Evolutionary conservation across 225 moss, liverwort and hornwort genomes (phyloP).

Genomic region (Straminergon stramineum): DNA sequence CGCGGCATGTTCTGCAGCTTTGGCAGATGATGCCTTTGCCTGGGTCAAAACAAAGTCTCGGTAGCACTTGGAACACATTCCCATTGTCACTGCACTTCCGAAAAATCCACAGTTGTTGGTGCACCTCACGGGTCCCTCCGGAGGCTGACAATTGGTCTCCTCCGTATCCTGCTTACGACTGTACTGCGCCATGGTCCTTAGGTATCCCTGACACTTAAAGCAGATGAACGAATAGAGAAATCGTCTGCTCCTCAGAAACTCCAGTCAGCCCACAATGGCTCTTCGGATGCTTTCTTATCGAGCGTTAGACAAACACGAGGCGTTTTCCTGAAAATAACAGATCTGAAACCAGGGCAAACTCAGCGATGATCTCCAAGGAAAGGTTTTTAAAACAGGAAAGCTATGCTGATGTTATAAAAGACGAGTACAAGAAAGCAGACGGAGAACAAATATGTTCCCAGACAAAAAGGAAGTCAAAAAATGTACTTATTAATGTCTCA

Average conservation of each 20-base stretch:
- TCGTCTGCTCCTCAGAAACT: not conserved
- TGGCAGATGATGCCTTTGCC: conserved; percentile 60
- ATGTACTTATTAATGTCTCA: not conserved
- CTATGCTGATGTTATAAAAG: not conserved
- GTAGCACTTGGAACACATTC: conserved; percentile 88
- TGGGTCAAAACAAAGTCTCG: conserved; percentile 71
- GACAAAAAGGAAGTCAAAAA: not conserved
- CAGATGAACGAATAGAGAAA: not conserved
- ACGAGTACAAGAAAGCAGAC: not conserved
- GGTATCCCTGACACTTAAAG: not conserved
- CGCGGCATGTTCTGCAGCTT: not conserved
- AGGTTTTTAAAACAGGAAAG: not conserved
- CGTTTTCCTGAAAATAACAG: not conserved
- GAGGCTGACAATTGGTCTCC: conserved; percentile 88
- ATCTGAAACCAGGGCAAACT: not conserved
- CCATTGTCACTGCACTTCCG: conserved; percentile 65
- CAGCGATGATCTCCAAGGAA: not conserved
- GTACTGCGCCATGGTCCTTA: conserved; percentile 70
- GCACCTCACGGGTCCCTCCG: conserved; percentile 87
- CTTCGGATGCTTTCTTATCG: not conserved
- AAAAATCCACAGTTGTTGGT: conserved; percentile 94
- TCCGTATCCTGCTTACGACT: conserved; percentile 88
- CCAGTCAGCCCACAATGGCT: not conserved
- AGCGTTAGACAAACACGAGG: not conserved
- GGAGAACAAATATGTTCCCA: not conserved